Evolutionary conservation across 192 early-diverging fungal genomes (phyloP).

Genomic region (Pilaira anomala): DNA sequence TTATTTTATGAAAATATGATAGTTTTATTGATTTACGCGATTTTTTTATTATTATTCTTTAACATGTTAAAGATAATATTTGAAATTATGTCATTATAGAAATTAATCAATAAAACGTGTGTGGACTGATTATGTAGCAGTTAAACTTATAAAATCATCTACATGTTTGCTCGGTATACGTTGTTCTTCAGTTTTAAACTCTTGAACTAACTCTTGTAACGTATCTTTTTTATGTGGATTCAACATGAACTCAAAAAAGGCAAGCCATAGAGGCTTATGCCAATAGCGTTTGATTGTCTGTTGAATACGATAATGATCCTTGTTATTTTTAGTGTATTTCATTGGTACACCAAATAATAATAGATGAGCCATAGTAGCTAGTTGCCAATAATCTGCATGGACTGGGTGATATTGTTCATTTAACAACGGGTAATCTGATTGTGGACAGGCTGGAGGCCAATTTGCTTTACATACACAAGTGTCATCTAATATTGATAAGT

Average conservation of each 20-base stretch:
- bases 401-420: background rate
- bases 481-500: background rate
- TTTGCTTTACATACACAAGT: background rate
- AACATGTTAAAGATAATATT: too few species aligned
- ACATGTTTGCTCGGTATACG: too few species aligned
- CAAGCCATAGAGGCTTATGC: constrained; percentile 21
- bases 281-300: constrained; percentile 32
- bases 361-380: constrained; percentile 28
- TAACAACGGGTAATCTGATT: background rate
- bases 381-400: constrained; percentile 34
- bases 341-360: constrained; percentile 29
- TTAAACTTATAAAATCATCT: too few species aligned
- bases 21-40: too few species aligned
- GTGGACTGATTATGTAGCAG: too few species aligned
- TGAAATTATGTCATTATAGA: too few species aligned
- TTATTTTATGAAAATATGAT: too few species aligned
- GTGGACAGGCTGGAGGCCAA: background rate
- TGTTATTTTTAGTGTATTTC: background rate
- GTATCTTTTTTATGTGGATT: constrained; percentile 7
- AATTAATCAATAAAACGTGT: too few species aligned
- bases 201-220: too few species aligned
- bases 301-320: constrained; percentile 9
- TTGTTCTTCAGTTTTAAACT: too few species aligned
- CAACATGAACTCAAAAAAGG: constrained; percentile 25
- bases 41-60: too few species aligned